A percentile compares a stretch with the other conserved stretches of the same genome.
Conservation (phyloP, 2,329 filamentous ascomycete species). For the Trichoderma citrinoviride region DNA sequence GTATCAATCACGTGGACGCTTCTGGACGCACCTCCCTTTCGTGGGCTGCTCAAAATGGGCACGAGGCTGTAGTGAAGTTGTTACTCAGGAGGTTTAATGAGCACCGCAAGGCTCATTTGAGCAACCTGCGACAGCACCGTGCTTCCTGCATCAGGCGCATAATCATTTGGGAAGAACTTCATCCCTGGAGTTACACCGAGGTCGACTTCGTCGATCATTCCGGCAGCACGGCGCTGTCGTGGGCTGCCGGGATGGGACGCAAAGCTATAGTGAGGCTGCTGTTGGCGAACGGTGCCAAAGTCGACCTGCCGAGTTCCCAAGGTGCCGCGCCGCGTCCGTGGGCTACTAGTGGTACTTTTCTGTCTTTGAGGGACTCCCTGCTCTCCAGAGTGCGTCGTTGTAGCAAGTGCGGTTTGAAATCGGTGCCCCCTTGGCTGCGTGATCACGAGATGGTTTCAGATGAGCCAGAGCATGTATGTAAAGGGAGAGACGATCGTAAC, state of each 20-base stretch:
- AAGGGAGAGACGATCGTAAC: too few relatives aligned
- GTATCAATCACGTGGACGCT: rapidly evolving
- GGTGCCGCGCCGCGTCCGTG: background rate
- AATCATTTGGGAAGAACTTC: too few relatives aligned
- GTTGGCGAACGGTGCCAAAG: background rate
- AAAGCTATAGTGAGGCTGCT: background rate
- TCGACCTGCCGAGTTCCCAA: background rate
- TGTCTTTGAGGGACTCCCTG: too few relatives aligned
- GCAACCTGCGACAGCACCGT: too few relatives aligned
- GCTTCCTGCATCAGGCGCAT: too few relatives aligned
- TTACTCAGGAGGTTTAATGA: too few relatives aligned
- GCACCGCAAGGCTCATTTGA: too few relatives aligned
- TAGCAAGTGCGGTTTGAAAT: too few relatives aligned
- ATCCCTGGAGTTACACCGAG: rapidly evolving
- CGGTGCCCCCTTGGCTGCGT: too few relatives aligned
- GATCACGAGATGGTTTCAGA: too few relatives aligned
- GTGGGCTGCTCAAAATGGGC: background rate
- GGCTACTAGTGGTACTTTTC: background rate
- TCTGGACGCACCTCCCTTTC: background rate
- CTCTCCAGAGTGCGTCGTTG: too few relatives aligned
- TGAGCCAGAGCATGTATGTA: too few relatives aligned
- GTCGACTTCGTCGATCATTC: rapidly evolving
- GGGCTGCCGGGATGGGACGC: background rate
- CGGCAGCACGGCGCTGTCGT: background rate
- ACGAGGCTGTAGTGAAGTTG: background rate